These are phyloP conservation scores for Podospora tetraspora DNA, from an alignment of 495 filamentous ascomycete species.

Conservation along the genomic window DNA sequence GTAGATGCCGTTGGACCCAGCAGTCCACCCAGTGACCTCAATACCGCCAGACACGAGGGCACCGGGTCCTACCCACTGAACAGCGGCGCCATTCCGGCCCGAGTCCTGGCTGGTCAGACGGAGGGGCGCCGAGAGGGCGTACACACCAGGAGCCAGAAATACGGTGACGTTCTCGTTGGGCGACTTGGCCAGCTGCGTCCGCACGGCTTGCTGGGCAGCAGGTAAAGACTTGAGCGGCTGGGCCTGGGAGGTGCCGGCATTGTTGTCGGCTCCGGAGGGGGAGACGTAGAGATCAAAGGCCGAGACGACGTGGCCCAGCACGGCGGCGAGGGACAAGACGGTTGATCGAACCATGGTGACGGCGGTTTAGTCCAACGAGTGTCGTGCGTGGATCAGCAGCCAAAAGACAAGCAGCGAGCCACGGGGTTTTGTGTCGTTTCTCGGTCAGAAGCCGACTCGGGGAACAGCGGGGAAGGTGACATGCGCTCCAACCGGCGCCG, in stretches of 20 bases:
- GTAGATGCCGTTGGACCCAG: conserved; percentile 3
- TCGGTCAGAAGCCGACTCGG: neutral
- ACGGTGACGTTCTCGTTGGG: conserved; percentile 7
- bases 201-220: conserved; percentile 6
- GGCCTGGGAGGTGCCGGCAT: neutral
- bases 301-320: neutral
- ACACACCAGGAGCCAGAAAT: conserved; percentile 4
- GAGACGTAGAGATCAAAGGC: conserved; percentile 7
- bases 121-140: conserved; percentile 7
- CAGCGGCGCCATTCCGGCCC: neutral
- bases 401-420: neutral
- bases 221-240: neutral
- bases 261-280: conserved; percentile 5
- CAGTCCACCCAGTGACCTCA: conserved; percentile 8
- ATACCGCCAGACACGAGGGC: conserved; percentile 8
- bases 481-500: neutral
- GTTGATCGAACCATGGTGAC: neutral
- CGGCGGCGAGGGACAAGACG: neutral
- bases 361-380: neutral
- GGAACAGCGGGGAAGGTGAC: neutral
- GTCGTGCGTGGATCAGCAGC: neutral
- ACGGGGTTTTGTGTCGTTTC: neutral
- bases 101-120: conserved; percentile 10
- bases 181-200: neutral
- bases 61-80: conserved; percentile 2